Evolutionary conservation across 2,329 filamentous ascomycete genomes (phyloP).

Genomic region (Bipolaris bicolor): DNA sequence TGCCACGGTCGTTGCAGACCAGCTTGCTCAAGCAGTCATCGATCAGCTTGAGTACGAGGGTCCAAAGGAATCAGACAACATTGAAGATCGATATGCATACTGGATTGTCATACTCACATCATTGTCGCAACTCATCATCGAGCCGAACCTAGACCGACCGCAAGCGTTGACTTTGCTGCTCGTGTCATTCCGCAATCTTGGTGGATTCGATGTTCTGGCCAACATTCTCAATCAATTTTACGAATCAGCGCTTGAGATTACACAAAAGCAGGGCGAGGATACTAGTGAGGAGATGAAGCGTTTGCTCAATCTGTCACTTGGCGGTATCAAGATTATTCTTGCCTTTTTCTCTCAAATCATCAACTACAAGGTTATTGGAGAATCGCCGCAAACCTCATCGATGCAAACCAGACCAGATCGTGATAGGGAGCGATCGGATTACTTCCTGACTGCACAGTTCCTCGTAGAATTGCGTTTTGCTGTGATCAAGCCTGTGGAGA

Average conservation of each 20-base stretch:
- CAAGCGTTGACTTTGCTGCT: slow-evolving; percentile 72
- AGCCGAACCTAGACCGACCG: slow-evolving; percentile 58
- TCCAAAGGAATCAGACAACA: slow-evolving; percentile 56
- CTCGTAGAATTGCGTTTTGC: slow-evolving; percentile 83
- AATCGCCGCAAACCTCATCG: slow-evolving; percentile 69
- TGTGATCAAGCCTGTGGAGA: slow-evolving; percentile 75
- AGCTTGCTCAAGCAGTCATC: slow-evolving; percentile 74
- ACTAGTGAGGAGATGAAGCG: slow-evolving; percentile 53
- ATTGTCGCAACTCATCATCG: slow-evolving; percentile 78
- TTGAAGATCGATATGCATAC: slow-evolving; percentile 73
- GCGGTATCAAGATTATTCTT: slow-evolving; percentile 80
- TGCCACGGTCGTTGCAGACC: slow-evolving; percentile 66
- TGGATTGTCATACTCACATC: slow-evolving; percentile 82
- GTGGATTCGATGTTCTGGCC: slow-evolving; percentile 76
- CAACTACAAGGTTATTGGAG: slow-evolving; percentile 78
- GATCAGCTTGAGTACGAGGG: slow-evolving; percentile 65
- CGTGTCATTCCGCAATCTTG: slow-evolving; percentile 81
- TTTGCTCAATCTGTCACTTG: slow-evolving; percentile 57
- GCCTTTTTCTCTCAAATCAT: slow-evolving; percentile 79
- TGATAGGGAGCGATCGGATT: slow-evolving; percentile 63
- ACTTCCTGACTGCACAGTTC: slow-evolving; percentile 74
- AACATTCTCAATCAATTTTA: slow-evolving; percentile 73
- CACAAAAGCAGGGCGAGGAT: slow-evolving; percentile 51
- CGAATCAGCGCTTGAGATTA: slow-evolving; percentile 59
- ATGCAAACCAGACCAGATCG: slow-evolving; percentile 60